Evolutionary conservation across 2,329 filamentous ascomycete species (phyloP), one percentile per base, ranked within the genome.

Genomic region (Alternaria panax): DNA sequence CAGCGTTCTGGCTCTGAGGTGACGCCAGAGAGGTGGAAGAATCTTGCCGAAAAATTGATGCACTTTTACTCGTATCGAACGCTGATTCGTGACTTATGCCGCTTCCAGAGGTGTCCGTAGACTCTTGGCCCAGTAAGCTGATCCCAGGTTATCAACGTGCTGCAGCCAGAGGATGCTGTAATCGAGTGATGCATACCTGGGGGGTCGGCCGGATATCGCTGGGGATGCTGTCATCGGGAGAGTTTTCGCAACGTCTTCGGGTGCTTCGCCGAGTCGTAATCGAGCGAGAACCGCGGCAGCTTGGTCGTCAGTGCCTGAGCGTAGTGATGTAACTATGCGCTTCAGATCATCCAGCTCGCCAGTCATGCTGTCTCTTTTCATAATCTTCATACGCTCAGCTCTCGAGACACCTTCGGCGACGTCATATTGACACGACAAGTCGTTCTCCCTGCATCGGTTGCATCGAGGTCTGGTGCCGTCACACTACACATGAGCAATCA

Each of bases 381-480:
- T 55, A 12, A 70, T 50, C 43, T 68, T 71, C 69, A 71, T 70
- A 14, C 69, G 66, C 51, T 70, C 67, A 9, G 67, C 66, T 47
- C 69, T 60, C 16, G 67, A 68, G 7, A 71, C 67, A 12, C 69
- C 69, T 51, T 69, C 67, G 24, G 69, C 55, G 3, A 70, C 69
- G 64, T 71, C 69, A 30, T 68, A 71, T 43, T 66, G 66, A 55
- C 69, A 71, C 14, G 51, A 11, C 18, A 62, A 32, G 24, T 69
- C 59, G 27, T 65, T 65, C 34, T 69, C 64, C 34, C 32, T 62
- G 59, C 69, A 71, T 25, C 69, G 63, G 9, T 55, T 66, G 47
- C 69, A 71, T 36, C 54, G 60, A 27, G 69, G 69, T 27, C 69
- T 65, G 2, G 54, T 52, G 32, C 66, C 69, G 58, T 71, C 69